phyloP scores from a whole-genome alignment of 176 grass and related monocot species.

The Musa acuminata region DNA sequence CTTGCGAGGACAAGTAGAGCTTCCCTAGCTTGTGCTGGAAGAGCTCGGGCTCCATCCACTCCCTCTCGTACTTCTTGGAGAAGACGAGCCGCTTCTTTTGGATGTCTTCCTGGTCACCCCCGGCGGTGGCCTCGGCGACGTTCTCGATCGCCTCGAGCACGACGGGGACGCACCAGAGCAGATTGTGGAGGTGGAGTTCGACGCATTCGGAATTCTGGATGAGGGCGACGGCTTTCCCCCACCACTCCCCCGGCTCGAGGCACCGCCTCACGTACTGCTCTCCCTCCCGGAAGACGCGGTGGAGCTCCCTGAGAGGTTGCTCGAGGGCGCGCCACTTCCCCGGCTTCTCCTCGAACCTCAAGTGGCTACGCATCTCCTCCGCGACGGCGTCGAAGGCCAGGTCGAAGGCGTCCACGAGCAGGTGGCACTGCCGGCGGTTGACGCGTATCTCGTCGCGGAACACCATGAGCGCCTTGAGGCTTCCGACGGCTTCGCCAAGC shows the following conservation, averaged over 20 bases:
- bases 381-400: constrained; percentile 19
- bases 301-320: constrained; percentile 11
- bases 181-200: constrained; percentile 23
- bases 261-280: constrained; percentile 24
- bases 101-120: constrained; percentile 9
- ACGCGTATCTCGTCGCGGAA: constrained; percentile 16
- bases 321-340: constrained; percentile 13
- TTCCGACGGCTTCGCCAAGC: constrained; percentile 8
- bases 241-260: constrained; percentile 25
- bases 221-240: constrained; percentile 19
- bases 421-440: constrained; percentile 18
- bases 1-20: constrained; percentile 17
- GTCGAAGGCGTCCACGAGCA: constrained; percentile 13
- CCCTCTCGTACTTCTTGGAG: constrained; percentile 23
- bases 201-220: constrained; percentile 15
- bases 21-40: constrained; percentile 20
- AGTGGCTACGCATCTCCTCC: constrained; percentile 2
- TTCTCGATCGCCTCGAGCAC: constrained; percentile 27
- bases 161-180: constrained; percentile 20
- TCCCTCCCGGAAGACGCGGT: constrained; percentile 9
- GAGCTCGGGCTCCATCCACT: constrained; percentile 21
- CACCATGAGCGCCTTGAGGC: constrained; percentile 22
- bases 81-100: constrained; percentile 12
- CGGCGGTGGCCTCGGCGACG: constrained; percentile 2
- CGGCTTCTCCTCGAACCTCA: constrained; percentile 14